Evolutionary conservation across 371 early-diverging fungal genomes (phyloP), one percentile per base, ranked within the genome.

Genomic region (Rhizopus sp.): DNA sequence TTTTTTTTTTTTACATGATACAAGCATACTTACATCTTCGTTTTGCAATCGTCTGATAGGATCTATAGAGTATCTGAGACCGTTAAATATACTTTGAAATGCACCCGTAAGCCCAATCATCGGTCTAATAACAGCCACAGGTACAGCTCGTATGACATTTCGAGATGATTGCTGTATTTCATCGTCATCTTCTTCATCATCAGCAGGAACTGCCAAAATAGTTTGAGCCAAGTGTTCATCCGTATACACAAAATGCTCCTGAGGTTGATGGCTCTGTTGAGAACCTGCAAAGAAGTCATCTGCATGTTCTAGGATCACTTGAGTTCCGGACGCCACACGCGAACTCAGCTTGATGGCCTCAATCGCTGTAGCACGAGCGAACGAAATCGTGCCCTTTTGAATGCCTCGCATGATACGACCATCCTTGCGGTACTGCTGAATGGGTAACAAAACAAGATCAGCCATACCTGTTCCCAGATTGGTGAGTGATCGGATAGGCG

Each of bases 71-170:
- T 93, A 96, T 50, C 92, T 86, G 53, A 97, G 56, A 1, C 98
- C 98, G 35, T 96, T 80, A 48, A 98, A 78, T 9, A 96, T 88
- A 70, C 96, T 94, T 9, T 93, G 90, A 12, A 97, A 88, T 0
- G 96, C 96, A 45, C 95, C 95, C 0, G 96, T 90, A 0, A 94
- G 87, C 0, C 98, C 97, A 64, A 97, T 94, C 90, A 96, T 93
- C 0, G 98, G 97, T 66, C 90, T 90, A 32, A 98, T 78, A 13
- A 96, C 90, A 1, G 95, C 95, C 5, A 93, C 88, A 0, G 97
- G 97, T 13, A 97, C 94, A 6, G 97, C 95, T 10, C 89, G 81
- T 38, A 94, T 88, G 4, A 94, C 93, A 0, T 88, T 13, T 82
- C 75, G 2, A 87, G 86, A 66, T 81, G 68, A 42, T 41, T 44